A percentile compares a stretch with the other conserved stretches of the same genome.
These are phyloP conservation scores for Basidioascus undulatus DNA, from an alignment of 768 basidiomycete genomes.

Conservation along the genomic window DNA sequence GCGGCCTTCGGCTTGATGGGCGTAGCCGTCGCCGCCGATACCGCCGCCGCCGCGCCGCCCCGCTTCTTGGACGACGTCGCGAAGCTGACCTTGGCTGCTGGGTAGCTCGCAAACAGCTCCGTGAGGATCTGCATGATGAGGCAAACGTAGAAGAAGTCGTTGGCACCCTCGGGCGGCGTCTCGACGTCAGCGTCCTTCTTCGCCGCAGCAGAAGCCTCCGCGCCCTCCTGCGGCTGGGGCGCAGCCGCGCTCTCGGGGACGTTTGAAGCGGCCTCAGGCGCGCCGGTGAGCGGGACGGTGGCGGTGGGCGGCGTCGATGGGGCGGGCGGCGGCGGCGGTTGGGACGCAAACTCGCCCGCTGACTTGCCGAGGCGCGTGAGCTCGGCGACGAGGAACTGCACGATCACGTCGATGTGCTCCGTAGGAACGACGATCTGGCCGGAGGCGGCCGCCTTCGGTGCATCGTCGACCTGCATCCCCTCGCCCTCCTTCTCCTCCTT, in stretches of 20 bases:
- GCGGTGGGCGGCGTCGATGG: not conserved
- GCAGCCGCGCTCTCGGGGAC: no score
- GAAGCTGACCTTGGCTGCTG: constrained; percentile 69
- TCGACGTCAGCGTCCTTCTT: not conserved
- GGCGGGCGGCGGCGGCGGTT: not conserved
- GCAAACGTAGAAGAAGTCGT: constrained; percentile 31
- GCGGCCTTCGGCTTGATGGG: constrained; percentile 33
- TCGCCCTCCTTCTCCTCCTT: constrained; percentile 1
- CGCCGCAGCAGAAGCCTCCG: not conserved
- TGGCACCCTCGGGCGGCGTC: not conserved
- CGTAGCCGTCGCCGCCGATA: constrained; percentile 26
- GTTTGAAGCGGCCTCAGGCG: no score
- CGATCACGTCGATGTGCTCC: constrained; percentile 13
- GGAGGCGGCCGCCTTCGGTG: constrained; percentile 11
- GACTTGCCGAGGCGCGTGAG: constrained; percentile 35
- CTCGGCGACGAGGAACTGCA: constrained; percentile 47
- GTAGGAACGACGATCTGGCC: constrained; percentile 25
- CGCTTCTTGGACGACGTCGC: constrained; percentile 44
- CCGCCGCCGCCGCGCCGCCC: constrained; percentile 25
- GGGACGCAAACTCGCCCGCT: no score
- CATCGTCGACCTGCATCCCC: constrained; percentile 14
- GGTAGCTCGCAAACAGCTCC: constrained; percentile 80
- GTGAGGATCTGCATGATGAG: constrained; percentile 81
- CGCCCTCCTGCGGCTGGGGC: no score
- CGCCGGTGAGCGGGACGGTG: no score